phyloP scores from a whole-genome alignment of 2,329 filamentous ascomycete species.

The Orbilia javanica region DNA sequence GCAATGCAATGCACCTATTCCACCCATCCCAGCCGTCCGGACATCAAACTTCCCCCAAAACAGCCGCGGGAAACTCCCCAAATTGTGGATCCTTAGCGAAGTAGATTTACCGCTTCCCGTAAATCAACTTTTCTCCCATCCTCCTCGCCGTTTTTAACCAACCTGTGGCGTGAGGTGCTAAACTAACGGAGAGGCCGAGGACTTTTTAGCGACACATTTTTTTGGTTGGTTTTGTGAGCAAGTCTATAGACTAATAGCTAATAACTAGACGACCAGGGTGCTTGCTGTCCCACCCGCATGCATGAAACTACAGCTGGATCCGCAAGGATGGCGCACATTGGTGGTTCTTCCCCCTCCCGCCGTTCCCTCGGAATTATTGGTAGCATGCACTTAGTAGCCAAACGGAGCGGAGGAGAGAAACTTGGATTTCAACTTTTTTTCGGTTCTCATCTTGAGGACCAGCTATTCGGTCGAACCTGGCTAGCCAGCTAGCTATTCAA shows the following conservation, averaged over 20 bases:
- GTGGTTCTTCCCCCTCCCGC: neutral
- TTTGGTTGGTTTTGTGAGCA: no score
- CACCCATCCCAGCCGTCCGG: no score
- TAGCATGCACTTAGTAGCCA: no score
- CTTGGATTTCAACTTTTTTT: neutral
- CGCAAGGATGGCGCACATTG: neutral
- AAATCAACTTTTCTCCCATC: slow-evolving; percentile 45
- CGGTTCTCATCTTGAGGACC: no score
- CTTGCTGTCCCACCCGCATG: slow-evolving; percentile 19
- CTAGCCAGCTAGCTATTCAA: no score
- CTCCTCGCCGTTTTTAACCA: neutral
- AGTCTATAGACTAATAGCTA: neutral
- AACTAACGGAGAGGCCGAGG: neutral
- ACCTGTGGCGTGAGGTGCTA: slow-evolving; percentile 1
- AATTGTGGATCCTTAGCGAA: slow-evolving; percentile 15
- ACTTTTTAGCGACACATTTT: neutral
- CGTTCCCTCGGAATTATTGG: neutral
- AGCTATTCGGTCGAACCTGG: no score
- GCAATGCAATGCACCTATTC: neutral
- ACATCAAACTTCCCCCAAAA: no score
- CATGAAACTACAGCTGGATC: neutral
- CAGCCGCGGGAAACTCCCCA: slow-evolving; percentile 12
- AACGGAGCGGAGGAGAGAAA: neutral
- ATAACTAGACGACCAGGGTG: neutral
- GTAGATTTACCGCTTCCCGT: slow-evolving; percentile 34